Conservation (phyloP, 2,329 filamentous ascomycete species). For the Hawksworthiomyces lignivorus region DNA sequence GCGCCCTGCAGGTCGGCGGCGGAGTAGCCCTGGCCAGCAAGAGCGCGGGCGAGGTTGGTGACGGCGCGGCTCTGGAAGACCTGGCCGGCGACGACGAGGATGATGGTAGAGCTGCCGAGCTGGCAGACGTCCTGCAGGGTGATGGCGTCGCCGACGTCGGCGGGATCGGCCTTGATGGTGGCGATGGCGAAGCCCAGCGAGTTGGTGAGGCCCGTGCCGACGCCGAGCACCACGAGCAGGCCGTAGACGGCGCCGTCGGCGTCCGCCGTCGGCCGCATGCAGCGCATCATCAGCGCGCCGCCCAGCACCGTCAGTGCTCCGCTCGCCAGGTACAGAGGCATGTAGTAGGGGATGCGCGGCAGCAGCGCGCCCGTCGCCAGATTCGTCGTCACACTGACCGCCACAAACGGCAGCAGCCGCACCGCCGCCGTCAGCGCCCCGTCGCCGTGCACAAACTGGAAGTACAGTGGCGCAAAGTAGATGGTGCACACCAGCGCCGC, state of each 20-base stretch:
- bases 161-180: conserved; percentile 16
- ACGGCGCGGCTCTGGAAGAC: conserved; percentile 25
- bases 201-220: conserved; percentile 17
- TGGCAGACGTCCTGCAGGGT: conserved; percentile 23
- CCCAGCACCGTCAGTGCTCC: conserved; percentile 15
- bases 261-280: conserved; percentile 15
- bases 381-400: conserved; percentile 19
- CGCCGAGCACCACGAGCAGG: conserved; percentile 13
- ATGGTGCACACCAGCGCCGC: conserved; percentile 27
- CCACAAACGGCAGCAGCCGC: conserved; percentile 31
- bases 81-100: conserved; percentile 21
- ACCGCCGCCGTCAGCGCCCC: conserved; percentile 28
- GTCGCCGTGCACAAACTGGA: conserved; percentile 38
- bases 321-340: conserved; percentile 15
- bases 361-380: conserved; percentile 10
- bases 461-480: conserved; percentile 46
- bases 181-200: conserved; percentile 24
- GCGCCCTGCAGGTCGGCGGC: too few relatives aligned
- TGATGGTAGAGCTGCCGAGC: conserved; percentile 19
- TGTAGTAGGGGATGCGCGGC: conserved; percentile 13
- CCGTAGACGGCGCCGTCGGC: conserved; percentile 16
- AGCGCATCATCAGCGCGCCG: conserved; percentile 14
- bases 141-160: conserved; percentile 16
- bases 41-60: conserved; percentile 16
- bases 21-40: conserved; percentile 15